phyloP scores from a whole-genome alignment of 106 monocot genomes.

The Hemerocallis citrina region DNA sequence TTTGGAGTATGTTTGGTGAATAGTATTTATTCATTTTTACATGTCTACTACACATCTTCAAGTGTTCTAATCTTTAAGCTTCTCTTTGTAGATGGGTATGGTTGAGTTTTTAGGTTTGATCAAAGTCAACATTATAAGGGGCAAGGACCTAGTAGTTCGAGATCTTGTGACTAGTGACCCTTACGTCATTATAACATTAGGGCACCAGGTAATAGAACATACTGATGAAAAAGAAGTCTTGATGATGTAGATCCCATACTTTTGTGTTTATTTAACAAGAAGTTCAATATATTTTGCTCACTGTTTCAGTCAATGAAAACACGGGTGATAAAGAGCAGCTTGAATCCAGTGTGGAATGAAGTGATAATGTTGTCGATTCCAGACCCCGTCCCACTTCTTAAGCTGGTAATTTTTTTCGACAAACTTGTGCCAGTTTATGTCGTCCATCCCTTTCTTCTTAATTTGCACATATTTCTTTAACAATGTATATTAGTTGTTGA shows the following conservation, averaged over 20 bases:
- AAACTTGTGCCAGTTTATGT: background rate
- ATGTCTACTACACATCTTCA: background rate
- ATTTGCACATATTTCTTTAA: background rate
- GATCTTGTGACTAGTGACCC: constrained; percentile 90
- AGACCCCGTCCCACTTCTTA: constrained; percentile 69
- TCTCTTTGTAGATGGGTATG: constrained; percentile 63
- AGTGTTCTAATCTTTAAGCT: background rate
- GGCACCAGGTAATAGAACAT: constrained; percentile 59
- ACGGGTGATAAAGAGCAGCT: constrained; percentile 72
- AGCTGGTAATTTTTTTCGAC: constrained; percentile 48
- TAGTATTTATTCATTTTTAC: background rate
- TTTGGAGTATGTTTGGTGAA: constrained; percentile 11
- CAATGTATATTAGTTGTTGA: background rate
- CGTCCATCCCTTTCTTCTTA: background rate
- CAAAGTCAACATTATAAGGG: constrained; percentile 76
- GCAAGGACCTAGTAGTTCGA: constrained; percentile 72
- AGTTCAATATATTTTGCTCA: background rate
- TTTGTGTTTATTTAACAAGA: background rate
- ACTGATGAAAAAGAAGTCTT: background rate
- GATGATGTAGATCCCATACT: background rate
- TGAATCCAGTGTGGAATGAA: constrained; percentile 97
- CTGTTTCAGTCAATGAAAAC: constrained; percentile 86
- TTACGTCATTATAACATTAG: constrained; percentile 73
- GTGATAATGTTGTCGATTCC: constrained; percentile 79
- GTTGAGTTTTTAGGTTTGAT: constrained; percentile 87